Percentiles rank a stretch among this genome's conserved stretches.
phyloP scores from a whole-genome alignment of 148 eudicot species.

The Dysphania ambrosioides region DNA sequence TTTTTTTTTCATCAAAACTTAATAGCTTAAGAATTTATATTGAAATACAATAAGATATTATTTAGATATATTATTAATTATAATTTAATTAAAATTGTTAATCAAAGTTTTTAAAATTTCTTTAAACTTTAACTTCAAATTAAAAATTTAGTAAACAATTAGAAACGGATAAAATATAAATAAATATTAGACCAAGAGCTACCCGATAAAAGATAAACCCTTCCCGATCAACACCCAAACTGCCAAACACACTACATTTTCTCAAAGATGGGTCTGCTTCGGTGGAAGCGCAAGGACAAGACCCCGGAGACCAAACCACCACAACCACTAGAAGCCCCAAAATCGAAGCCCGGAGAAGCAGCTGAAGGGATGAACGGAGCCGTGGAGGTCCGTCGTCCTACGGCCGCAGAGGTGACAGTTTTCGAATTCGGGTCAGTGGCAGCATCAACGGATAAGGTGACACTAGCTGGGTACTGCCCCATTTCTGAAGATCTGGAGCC shows the following conservation, averaged over 20 bases:
- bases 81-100: too few species aligned
- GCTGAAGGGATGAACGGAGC: constrained; percentile 44
- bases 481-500: constrained; percentile 85
- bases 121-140: too few species aligned
- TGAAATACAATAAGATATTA: too few species aligned
- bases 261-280: constrained; percentile 57
- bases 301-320: constrained; percentile 13
- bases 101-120: too few species aligned
- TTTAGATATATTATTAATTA: too few species aligned
- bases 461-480: constrained; percentile 83
- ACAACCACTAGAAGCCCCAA: neutral
- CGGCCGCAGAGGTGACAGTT: constrained; percentile 44
- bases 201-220: neutral
- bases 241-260: neutral
- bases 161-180: too few species aligned
- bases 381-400: constrained; percentile 51
- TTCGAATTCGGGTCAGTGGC: constrained; percentile 83
- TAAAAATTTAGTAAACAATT: too few species aligned
- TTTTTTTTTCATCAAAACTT: too few species aligned
- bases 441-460: constrained; percentile 64
- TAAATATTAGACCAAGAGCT: too few species aligned
- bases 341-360: constrained; percentile 27
- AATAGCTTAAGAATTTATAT: too few species aligned
- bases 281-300: constrained; percentile 40
- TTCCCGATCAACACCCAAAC: neutral